Conservation (phyloP, 2,329 filamentous ascomycete genomes). For the Fonsecaea erecta region DNA sequence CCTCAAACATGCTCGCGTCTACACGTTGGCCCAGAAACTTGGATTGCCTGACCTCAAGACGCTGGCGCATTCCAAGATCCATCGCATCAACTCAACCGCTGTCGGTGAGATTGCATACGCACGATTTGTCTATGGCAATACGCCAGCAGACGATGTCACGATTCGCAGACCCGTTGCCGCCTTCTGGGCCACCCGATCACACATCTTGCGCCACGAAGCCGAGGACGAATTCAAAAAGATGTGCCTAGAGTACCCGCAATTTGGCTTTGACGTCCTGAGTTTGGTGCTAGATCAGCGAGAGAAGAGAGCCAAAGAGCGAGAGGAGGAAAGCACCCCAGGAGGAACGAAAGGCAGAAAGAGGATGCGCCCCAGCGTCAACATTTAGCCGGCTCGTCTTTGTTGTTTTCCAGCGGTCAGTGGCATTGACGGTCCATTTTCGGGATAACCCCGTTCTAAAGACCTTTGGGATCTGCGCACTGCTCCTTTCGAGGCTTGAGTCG, state of each 20-base stretch:
- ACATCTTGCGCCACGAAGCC: slow-evolving; percentile 81
- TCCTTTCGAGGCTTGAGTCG: neutral
- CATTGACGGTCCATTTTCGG: neutral
- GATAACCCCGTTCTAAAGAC: neutral
- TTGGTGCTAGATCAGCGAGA: slow-evolving; percentile 53
- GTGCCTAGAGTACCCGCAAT: slow-evolving; percentile 88
- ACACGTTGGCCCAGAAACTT: slow-evolving; percentile 84
- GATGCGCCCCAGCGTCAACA: slow-evolving; percentile 37
- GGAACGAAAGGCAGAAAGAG: slow-evolving; percentile 48
- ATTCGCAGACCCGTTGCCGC: slow-evolving; percentile 84
- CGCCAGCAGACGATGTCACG: slow-evolving; percentile 67
- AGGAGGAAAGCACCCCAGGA: slow-evolving; percentile 41
- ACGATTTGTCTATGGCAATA: slow-evolving; percentile 84
- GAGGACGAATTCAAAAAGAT: slow-evolving; percentile 82
- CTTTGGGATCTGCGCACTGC: neutral
- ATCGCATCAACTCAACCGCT: slow-evolving; percentile 84
- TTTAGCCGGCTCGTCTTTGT: slow-evolving; percentile 20
- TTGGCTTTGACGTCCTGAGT: slow-evolving; percentile 88
- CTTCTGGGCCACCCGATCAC: slow-evolving; percentile 83
- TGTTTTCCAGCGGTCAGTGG: neutral
- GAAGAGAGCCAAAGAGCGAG: slow-evolving; percentile 46
- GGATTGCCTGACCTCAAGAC: slow-evolving; percentile 69
- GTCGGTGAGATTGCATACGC: slow-evolving; percentile 91
- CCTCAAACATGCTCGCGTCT: slow-evolving; percentile 85
- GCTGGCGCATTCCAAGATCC: slow-evolving; percentile 85